Percentiles rank a stretch among this genome's conserved stretches.
Evolutionary conservation across 352 stramenopile species (phyloP).

Genomic region (Pythium monospermum): DNA sequence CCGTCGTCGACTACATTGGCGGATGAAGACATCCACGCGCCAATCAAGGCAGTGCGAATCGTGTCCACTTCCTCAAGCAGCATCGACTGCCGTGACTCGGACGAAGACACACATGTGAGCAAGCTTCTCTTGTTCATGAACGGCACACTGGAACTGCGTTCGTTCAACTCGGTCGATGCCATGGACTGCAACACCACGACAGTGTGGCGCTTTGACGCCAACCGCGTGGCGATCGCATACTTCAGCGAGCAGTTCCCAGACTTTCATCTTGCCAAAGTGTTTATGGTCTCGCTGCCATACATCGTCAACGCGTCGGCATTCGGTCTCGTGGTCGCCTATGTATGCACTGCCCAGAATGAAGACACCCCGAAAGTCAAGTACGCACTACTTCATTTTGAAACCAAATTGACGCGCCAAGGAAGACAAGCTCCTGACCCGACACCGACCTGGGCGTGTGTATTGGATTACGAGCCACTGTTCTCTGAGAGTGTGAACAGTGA

Average conservation of each 20-base stretch:
- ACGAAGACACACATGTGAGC: slow-evolving; percentile 37
- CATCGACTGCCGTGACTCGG: slow-evolving; percentile 6
- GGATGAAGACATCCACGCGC: slow-evolving; percentile 35
- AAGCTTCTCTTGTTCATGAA: slow-evolving; percentile 70
- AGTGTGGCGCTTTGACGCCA: slow-evolving; percentile 54
- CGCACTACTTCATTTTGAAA: slow-evolving; percentile 62
- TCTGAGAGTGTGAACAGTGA: slow-evolving; percentile 28
- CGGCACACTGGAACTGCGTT: slow-evolving; percentile 56
- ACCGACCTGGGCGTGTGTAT: slow-evolving; percentile 50
- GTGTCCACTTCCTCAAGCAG: slow-evolving; percentile 25
- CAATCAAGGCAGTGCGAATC: slow-evolving; percentile 51
- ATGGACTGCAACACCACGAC: slow-evolving; percentile 60
- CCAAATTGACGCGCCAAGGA: slow-evolving; percentile 16
- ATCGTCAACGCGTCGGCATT: slow-evolving; percentile 44
- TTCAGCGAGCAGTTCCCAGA: slow-evolving; percentile 68
- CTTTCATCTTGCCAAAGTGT: slow-evolving; percentile 51
- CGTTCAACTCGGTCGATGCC: slow-evolving; percentile 60
- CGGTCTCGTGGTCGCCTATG: slow-evolving; percentile 56
- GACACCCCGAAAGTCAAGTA: slow-evolving; percentile 51
- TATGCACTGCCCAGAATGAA: slow-evolving; percentile 45
- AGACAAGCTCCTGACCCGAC: slow-evolving; percentile 30
- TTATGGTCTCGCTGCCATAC: slow-evolving; percentile 65
- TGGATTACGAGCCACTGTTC: slow-evolving; percentile 67
- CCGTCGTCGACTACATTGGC: slow-evolving; percentile 19
- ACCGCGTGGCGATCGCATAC: slow-evolving; percentile 54